phyloP scores from a whole-genome alignment of 768 basidiomycete genomes.

The Chlorophyllum brunneum region DNA sequence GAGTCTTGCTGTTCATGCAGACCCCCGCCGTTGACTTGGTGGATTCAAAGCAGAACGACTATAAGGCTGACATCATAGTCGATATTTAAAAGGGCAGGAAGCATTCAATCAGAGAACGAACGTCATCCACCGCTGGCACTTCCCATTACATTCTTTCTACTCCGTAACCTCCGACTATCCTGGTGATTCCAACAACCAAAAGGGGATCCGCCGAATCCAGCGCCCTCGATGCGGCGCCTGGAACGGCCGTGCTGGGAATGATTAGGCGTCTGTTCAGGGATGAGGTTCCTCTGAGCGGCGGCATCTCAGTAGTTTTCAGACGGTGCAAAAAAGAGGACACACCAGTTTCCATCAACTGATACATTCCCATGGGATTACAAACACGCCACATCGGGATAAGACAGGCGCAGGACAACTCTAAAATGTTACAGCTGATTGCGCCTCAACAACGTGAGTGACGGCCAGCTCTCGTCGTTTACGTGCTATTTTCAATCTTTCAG shows the following conservation, averaged over 20 bases:
- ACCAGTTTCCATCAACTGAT: conserved; percentile 3
- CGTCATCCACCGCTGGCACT: conserved; percentile 10
- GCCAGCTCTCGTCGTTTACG: not conserved
- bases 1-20: not conserved
- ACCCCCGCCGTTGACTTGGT: not conserved
- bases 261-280: not conserved
- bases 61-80: conserved; percentile 7
- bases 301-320: not conserved
- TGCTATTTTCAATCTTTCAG: not conserved
- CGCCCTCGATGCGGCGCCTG: not conserved
- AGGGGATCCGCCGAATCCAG: not conserved
- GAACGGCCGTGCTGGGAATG: conserved; percentile 4
- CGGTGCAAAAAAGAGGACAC: conserved; percentile 1
- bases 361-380: conserved; percentile 11
- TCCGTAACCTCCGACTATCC: conserved; percentile 12
- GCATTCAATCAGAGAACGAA: conserved; percentile 4
- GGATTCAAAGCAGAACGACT: not conserved
- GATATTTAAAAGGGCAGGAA: conserved; percentile 1
- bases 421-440: conserved; percentile 11
- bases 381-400: conserved; percentile 2
- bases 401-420: conserved; percentile 3
- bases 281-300: not conserved
- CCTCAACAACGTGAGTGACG: conserved; percentile 3
- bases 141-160: conserved; percentile 6
- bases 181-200: not conserved